Percentiles rank a stretch among this genome's conserved stretches.
Evolutionary conservation across 2,329 filamentous ascomycete species (phyloP).

Genomic region (Dichotomopilus funicola): DNA sequence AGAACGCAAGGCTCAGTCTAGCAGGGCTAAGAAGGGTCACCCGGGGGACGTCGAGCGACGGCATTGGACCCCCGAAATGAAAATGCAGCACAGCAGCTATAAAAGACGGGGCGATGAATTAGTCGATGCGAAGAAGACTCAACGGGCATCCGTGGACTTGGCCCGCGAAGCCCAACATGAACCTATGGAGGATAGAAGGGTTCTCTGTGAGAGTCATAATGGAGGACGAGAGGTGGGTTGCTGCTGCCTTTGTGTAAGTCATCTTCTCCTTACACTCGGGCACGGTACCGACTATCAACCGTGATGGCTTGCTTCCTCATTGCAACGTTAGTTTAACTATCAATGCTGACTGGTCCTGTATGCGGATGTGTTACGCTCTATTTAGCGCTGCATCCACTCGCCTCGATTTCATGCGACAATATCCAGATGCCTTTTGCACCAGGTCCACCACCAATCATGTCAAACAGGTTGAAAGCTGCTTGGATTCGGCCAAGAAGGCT

Average conservation of each 20-base stretch:
- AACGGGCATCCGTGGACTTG: background rate
- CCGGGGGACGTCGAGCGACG: background rate
- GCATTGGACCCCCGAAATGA: background rate
- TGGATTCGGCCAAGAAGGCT: no score
- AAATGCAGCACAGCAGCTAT: background rate
- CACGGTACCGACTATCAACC: no score
- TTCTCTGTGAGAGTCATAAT: background rate
- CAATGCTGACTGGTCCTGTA: no score
- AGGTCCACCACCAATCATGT: no score
- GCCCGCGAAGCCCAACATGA: background rate
- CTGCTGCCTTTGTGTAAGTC: background rate
- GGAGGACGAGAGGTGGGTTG: background rate
- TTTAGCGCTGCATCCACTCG: no score
- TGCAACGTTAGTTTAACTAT: no score
- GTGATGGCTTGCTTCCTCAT: no score
- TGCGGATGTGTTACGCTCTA: no score
- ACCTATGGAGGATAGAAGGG: background rate
- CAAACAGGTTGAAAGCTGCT: no score
- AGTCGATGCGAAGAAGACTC: background rate
- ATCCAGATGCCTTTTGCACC: no score
- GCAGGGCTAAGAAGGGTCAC: background rate
- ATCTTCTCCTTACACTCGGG: background rate
- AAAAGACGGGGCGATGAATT: background rate
- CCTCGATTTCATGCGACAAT: no score
- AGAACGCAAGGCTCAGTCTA: background rate